Conservation (phyloP, 2,329 filamentous ascomycete genomes). For the Pyrenochaeta sp. region DNA sequence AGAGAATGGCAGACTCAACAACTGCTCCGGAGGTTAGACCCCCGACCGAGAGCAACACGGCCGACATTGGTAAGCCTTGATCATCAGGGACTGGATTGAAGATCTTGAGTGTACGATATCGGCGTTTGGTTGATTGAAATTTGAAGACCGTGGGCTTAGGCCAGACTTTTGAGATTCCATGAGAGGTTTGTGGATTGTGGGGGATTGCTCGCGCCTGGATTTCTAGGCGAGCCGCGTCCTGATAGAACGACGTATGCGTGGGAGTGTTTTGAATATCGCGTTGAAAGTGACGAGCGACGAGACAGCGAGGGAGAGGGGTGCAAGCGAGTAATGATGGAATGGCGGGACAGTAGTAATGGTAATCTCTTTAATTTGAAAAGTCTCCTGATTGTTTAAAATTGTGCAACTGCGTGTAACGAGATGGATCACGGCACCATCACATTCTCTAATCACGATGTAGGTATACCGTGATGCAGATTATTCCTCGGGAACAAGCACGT, state of each 20-base stretch:
- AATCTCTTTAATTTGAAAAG: conserved; percentile 6
- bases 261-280: conserved; percentile 12
- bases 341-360: conserved; percentile 8
- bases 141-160: too few relatives aligned
- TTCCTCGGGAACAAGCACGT: not conserved
- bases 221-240: too few relatives aligned
- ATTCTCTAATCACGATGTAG: too few relatives aligned
- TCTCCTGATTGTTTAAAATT: not conserved
- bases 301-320: conserved; percentile 1
- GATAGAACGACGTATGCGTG: too few relatives aligned
- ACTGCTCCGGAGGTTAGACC: not conserved
- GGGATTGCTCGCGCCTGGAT: too few relatives aligned
- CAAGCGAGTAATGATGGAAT: not conserved
- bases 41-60: not conserved
- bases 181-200: too few relatives aligned
- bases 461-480: not conserved
- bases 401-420: too few relatives aligned
- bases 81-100: too few relatives aligned
- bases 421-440: too few relatives aligned
- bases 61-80: not conserved
- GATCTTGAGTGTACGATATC: too few relatives aligned
- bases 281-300: not conserved
- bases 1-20: not conserved
- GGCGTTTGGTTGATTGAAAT: too few relatives aligned
- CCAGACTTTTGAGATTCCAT: too few relatives aligned